phyloP scores from a whole-genome alignment of 1,284 basidiomycete species.

The Puccinia hordei region DNA sequence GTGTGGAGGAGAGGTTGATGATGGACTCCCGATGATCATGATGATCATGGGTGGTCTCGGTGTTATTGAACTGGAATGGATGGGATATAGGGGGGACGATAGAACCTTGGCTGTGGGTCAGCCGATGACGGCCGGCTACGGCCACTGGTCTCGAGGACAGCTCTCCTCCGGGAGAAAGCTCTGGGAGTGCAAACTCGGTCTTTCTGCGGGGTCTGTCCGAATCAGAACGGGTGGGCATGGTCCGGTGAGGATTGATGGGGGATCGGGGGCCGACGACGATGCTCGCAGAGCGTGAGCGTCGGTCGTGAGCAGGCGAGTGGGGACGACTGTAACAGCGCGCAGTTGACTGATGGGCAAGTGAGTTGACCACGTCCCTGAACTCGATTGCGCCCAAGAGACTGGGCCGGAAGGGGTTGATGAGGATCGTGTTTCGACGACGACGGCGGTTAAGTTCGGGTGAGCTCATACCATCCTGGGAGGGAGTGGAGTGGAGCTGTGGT shows the following conservation, averaged over 20 bases:
- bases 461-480: conserved; percentile 9
- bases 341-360: conserved; percentile 65
- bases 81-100: background rate
- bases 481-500: background rate
- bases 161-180: background rate
- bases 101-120: conserved; percentile 2
- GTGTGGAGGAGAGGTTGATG: background rate
- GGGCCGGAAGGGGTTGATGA: conserved; percentile 28
- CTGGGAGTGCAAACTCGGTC: background rate
- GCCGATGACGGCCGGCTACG: background rate
- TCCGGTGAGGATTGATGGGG: background rate
- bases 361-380: conserved; percentile 83
- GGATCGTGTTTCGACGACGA: background rate
- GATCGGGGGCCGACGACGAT: background rate
- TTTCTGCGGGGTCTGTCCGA: background rate
- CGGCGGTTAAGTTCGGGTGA: conserved; percentile 2
- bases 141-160: background rate
- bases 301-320: conserved; percentile 3
- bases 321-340: background rate
- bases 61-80: background rate
- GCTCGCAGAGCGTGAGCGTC: conserved; percentile 8
- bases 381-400: conserved; percentile 90
- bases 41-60: background rate
- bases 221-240: background rate
- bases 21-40: background rate